These are phyloP conservation scores for Sanghuangporus weigelae DNA, from an alignment of 1,284 basidiomycete species.

Conservation along the genomic window DNA sequence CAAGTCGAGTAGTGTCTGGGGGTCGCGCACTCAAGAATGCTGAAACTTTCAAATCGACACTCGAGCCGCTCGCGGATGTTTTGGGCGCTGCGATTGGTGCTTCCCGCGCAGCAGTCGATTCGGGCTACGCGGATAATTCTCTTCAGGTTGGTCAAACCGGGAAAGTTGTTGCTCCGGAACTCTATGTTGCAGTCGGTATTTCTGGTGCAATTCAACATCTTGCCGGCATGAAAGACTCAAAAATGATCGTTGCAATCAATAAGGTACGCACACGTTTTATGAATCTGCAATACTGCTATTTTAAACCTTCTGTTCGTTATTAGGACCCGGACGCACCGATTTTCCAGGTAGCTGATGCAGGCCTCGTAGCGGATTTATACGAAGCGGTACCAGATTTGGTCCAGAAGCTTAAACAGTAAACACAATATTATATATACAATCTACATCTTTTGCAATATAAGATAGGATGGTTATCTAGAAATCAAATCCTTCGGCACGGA, in stretches of 20 bases:
- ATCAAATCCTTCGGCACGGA: constrained; percentile 80
- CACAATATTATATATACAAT: neutral
- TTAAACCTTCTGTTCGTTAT: constrained; percentile 1
- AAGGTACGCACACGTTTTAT: constrained; percentile 53
- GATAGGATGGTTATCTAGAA: constrained; percentile 41
- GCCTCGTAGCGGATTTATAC: constrained; percentile 89
- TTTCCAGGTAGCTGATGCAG: constrained; percentile 97
- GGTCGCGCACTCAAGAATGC: constrained; percentile 94
- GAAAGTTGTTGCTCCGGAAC: constrained; percentile 91
- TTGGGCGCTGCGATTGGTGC: constrained; percentile 96
- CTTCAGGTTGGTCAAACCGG: constrained; percentile 99
- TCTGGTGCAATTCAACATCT: constrained; percentile 98
- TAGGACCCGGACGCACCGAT: constrained; percentile 97
- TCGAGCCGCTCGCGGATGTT: constrained; percentile 91
- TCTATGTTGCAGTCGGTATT: constrained; percentile 96
- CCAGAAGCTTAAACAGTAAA: constrained; percentile 70
- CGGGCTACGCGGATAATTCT: constrained; percentile 97
- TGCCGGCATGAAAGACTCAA: constrained; percentile 99
- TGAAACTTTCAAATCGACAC: constrained; percentile 83
- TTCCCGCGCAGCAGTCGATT: constrained; percentile 95
- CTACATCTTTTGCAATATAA: neutral
- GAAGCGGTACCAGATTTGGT: constrained; percentile 85
- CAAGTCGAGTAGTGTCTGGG: constrained; percentile 88
- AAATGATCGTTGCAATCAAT: constrained; percentile 97
- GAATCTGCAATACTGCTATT: neutral